phyloP scores from a whole-genome alignment of 106 monocot genomes.

The Allium cepa region DNA sequence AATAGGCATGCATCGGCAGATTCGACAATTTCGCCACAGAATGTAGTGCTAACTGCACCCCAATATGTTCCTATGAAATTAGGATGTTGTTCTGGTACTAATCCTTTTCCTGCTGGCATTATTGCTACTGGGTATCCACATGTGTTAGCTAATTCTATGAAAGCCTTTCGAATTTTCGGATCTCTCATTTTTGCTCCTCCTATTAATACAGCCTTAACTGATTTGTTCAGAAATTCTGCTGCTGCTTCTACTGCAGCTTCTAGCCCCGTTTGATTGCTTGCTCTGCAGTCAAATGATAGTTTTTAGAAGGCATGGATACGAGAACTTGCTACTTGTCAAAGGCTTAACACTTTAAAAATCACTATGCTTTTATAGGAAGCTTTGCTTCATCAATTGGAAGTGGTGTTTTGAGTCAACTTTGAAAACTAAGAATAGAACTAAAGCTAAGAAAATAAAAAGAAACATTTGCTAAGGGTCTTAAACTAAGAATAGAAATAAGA shows the following conservation, averaged over 20 bases:
- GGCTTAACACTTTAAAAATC: too few species aligned
- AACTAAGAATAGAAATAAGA: too few species aligned
- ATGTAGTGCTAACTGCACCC: slow-evolving; percentile 41
- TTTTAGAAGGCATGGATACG: not conserved
- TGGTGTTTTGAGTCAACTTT: too few species aligned
- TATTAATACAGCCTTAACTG: slow-evolving; percentile 20
- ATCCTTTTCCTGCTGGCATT: slow-evolving; percentile 41
- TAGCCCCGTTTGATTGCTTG: slow-evolving; percentile 17
- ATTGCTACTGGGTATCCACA: slow-evolving; percentile 38
- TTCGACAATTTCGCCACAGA: slow-evolving; percentile 40
- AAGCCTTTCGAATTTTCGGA: slow-evolving; percentile 23
- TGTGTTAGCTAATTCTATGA: slow-evolving; percentile 23
- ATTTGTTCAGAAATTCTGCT: slow-evolving; percentile 17
- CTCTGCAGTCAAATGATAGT: not conserved
- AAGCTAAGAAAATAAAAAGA: too few species aligned
- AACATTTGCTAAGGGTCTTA: too few species aligned
- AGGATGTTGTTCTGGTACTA: slow-evolving; percentile 30
- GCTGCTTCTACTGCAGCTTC: slow-evolving; percentile 22
- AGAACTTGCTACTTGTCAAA: too few species aligned
- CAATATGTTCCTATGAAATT: slow-evolving; percentile 50
- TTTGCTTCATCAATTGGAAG: too few species aligned
- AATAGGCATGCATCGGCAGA: slow-evolving; percentile 40
- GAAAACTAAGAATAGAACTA: too few species aligned
- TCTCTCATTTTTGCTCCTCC: slow-evolving; percentile 25
- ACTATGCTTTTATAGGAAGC: too few species aligned